Percentiles rank a stretch among this genome's conserved stretches.
phyloP scores from a whole-genome alignment of 2,329 filamentous ascomycete species.

The Sarocladium brachiariae region DNA sequence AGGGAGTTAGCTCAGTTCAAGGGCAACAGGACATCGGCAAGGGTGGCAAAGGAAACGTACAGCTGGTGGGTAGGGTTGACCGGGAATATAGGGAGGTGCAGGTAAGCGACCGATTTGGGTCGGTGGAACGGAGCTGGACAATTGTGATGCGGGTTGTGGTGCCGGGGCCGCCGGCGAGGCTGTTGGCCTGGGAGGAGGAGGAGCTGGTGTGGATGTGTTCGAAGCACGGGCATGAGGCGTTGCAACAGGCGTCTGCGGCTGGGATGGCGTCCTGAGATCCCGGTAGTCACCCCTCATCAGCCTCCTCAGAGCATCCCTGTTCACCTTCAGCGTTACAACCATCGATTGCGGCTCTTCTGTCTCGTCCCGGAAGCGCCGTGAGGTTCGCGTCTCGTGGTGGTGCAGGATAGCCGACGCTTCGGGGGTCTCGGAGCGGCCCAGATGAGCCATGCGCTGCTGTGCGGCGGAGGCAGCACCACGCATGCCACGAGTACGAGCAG shows the following conservation, averaged over 20 bases:
- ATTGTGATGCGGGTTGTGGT: slow-evolving; percentile 24
- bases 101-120: slow-evolving; percentile 61
- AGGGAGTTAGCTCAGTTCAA: background rate
- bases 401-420: slow-evolving; percentile 57
- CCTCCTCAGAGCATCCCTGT: slow-evolving; percentile 63
- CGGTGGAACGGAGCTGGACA: slow-evolving; percentile 35
- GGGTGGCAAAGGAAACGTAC: slow-evolving; percentile 52
- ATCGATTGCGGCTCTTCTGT: slow-evolving; percentile 67
- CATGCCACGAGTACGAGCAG: slow-evolving; percentile 80
- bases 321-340: slow-evolving; percentile 69
- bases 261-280: slow-evolving; percentile 28
- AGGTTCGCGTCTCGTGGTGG: slow-evolving; percentile 66
- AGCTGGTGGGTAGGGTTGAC: slow-evolving; percentile 47
- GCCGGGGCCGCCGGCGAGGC: slow-evolving; percentile 32
- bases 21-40: no score
- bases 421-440: slow-evolving; percentile 82
- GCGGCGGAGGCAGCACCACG: slow-evolving; percentile 81
- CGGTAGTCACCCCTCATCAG: slow-evolving; percentile 49
- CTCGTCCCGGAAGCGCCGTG: slow-evolving; percentile 64
- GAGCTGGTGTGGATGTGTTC: slow-evolving; percentile 19
- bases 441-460: slow-evolving; percentile 76
- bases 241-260: slow-evolving; percentile 26
- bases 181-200: slow-evolving; percentile 22
- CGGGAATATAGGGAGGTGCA: slow-evolving; percentile 54
- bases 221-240: slow-evolving; percentile 24